Conservation (phyloP, 2,329 filamentous ascomycete species). For the Graphiopsis chlorocephala region DNA sequence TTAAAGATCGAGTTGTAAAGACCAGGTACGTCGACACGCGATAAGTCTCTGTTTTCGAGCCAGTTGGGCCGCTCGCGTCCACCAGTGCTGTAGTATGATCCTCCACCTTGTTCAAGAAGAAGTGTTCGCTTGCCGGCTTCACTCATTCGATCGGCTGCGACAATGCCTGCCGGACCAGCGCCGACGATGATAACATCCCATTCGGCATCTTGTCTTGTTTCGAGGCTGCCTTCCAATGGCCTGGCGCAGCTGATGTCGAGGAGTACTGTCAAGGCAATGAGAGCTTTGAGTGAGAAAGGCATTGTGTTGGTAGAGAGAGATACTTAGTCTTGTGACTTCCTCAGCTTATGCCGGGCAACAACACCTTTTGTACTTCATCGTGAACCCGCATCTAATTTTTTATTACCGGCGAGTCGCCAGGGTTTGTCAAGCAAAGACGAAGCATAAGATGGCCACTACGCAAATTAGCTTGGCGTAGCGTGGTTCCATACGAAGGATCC, state of each 20-base stretch:
- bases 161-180: conserved; percentile 54
- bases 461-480: conserved; percentile 3
- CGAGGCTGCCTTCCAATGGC: conserved; percentile 3
- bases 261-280: neutral
- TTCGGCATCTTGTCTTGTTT: conserved; percentile 16
- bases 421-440: neutral
- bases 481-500: neutral
- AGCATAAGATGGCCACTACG: conserved; percentile 4
- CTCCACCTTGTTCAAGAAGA: conserved; percentile 52
- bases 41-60: conserved; percentile 48
- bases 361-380: conserved; percentile 3
- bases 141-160: conserved; percentile 51
- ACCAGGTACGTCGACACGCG: conserved; percentile 54
- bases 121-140: conserved; percentile 53
- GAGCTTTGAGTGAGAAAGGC: conserved; percentile 4
- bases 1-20: conserved; percentile 53
- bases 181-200: conserved; percentile 44
- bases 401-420: conserved; percentile 1
- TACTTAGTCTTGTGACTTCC: neutral
- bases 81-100: conserved; percentile 35
- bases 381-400: neutral
- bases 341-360: neutral
- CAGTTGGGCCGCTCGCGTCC: conserved; percentile 48
- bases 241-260: neutral
- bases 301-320: neutral